These are phyloP conservation scores for Yarrowia deformans DNA, from an alignment of 805 yeast species.

Conservation along the genomic window DNA sequence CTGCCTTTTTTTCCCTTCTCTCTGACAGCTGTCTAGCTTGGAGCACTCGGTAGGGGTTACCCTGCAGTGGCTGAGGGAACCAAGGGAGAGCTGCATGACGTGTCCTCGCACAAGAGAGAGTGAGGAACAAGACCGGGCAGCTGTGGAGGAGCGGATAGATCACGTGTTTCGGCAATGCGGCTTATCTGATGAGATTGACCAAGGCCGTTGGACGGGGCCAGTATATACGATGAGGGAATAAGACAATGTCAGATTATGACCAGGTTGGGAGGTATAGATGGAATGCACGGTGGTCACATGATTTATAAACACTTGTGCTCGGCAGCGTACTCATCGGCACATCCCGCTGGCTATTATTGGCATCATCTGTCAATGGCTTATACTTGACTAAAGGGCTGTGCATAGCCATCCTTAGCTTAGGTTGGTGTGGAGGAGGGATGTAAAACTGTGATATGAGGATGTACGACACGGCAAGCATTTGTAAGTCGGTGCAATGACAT, in stretches of 20 bases:
- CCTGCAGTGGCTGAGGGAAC: constrained; percentile 15
- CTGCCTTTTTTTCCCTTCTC: background rate
- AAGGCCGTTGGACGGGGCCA: too few species aligned
- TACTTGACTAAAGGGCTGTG: constrained; percentile 25
- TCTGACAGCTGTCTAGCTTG: background rate
- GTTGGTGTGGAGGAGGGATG: background rate
- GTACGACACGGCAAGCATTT: too few species aligned
- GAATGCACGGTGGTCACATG: too few species aligned
- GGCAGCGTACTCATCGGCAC: background rate
- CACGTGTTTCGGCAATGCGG: constrained; percentile 20
- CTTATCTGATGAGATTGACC: background rate
- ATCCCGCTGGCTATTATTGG: background rate
- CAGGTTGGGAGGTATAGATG: too few species aligned
- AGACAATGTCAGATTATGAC: too few species aligned
- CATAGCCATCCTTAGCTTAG: constrained; percentile 12
- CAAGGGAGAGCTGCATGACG: background rate
- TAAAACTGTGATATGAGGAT: too few species aligned
- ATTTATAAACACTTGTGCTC: too few species aligned
- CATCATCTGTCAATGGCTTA: background rate
- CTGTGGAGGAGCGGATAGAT: background rate
- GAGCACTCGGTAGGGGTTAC: background rate
- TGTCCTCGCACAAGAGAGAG: constrained; percentile 11
- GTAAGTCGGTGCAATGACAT: background rate
- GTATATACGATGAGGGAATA: too few species aligned
- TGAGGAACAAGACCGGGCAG: too few species aligned